Percentiles rank a stretch among this genome's conserved stretches.
phyloP scores from a whole-genome alignment of 768 basidiomycete species.

The Termitomyces heimii region DNA sequence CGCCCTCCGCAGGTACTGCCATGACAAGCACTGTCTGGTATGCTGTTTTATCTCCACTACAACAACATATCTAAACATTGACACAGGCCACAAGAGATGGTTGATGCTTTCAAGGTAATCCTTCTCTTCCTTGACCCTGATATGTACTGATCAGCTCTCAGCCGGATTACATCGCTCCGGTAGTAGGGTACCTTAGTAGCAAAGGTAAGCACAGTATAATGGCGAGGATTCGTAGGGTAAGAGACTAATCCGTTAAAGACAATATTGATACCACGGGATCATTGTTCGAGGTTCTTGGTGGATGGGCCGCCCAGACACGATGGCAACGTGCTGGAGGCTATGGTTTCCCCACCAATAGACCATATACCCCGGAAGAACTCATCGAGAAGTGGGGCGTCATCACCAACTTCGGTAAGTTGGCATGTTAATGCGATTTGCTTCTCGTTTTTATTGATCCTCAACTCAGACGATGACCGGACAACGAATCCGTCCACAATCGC shows the following conservation, averaged over 20 bases:
- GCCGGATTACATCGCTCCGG: slow-evolving; percentile 89
- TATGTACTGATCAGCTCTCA: slow-evolving; percentile 18
- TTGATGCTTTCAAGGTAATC: slow-evolving; percentile 80
- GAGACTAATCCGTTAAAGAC: slow-evolving; percentile 28
- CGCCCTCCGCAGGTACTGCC: slow-evolving; percentile 84
- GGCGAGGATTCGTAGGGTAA: too few species aligned
- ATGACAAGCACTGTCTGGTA: slow-evolving; percentile 86
- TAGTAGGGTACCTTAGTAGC: slow-evolving; percentile 88
- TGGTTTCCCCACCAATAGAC: slow-evolving; percentile 77
- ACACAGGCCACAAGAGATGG: slow-evolving; percentile 72
- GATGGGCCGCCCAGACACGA: slow-evolving; percentile 87
- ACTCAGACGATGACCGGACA: slow-evolving; percentile 69
- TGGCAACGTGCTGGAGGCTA: slow-evolving; percentile 90
- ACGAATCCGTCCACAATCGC: slow-evolving; percentile 72
- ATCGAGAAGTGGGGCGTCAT: slow-evolving; percentile 75
- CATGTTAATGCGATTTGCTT: not conserved
- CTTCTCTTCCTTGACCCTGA: not conserved
- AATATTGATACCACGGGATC: slow-evolving; percentile 69
- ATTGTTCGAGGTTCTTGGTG: slow-evolving; percentile 84
- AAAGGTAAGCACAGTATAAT: slow-evolving; percentile 34
- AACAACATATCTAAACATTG: not conserved
- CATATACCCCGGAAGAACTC: slow-evolving; percentile 77
- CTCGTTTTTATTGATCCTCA: not conserved
- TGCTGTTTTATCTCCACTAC: slow-evolving; percentile 10
- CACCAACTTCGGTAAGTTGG: slow-evolving; percentile 70